phyloP scores from a whole-genome alignment of 2,329 filamentous ascomycete species.

The Fusarium albosuccineum region DNA sequence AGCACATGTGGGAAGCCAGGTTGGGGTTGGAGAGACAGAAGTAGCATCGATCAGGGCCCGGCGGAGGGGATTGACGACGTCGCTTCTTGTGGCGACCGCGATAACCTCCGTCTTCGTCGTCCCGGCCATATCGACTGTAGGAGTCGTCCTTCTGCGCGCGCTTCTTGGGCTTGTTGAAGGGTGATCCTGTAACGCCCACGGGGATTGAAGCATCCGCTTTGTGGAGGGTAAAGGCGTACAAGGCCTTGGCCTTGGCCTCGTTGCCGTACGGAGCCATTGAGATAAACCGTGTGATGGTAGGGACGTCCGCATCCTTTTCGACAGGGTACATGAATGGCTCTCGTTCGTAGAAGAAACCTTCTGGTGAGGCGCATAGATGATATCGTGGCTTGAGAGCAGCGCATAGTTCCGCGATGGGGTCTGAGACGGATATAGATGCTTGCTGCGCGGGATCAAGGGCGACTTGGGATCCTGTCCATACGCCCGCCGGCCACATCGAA shows the following conservation, averaged over 20 bases:
- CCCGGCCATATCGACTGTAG: constrained; percentile 68
- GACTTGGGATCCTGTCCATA: constrained; percentile 77
- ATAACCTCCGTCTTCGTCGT: constrained; percentile 58
- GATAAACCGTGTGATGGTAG: constrained; percentile 86
- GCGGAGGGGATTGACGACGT: constrained; percentile 66
- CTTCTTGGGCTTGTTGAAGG: constrained; percentile 74
- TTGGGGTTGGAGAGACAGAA: constrained; percentile 94
- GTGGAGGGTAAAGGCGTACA: constrained; percentile 83
- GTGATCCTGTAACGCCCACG: constrained; percentile 79
- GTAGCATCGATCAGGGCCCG: constrained; percentile 85
- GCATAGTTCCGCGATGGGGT: constrained; percentile 83
- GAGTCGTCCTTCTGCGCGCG: constrained; percentile 62
- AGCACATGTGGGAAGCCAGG: constrained; percentile 87
- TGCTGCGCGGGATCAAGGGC: constrained; percentile 66
- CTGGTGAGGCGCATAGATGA: constrained; percentile 80
- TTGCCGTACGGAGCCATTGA: constrained; percentile 87
- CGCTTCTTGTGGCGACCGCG: constrained; percentile 61
- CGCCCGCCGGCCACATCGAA: constrained; percentile 82
- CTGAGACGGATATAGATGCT: constrained; percentile 66
- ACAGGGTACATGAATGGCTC: constrained; percentile 87
- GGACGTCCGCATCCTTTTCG: constrained; percentile 60
- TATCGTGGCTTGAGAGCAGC: constrained; percentile 88
- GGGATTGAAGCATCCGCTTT: constrained; percentile 75
- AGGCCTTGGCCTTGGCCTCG: constrained; percentile 79
- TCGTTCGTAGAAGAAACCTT: constrained; percentile 83